Conservation (phyloP, 345 rosid genomes). For the Pistacia vera region DNA sequence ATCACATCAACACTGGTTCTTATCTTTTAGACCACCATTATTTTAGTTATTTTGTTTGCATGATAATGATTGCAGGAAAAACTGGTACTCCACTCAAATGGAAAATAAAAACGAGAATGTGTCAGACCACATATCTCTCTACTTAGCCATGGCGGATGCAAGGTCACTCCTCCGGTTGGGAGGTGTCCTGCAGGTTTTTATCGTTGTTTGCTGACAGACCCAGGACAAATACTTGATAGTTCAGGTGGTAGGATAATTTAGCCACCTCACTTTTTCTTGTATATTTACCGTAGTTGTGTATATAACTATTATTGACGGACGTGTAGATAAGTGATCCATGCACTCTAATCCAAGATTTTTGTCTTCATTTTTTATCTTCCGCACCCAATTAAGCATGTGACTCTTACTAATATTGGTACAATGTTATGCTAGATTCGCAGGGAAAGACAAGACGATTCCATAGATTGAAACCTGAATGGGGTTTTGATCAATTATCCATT, state of each 20-base stretch:
- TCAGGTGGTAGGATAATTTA: constrained; percentile 29
- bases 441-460: constrained; percentile 42
- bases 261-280: no score
- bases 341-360: no score
- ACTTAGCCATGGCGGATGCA: constrained; percentile 51
- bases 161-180: constrained; percentile 51
- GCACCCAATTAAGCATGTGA: background rate
- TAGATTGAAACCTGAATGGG: constrained; percentile 37
- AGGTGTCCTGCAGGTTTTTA: constrained; percentile 42
- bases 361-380: background rate
- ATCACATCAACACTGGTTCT: no score
- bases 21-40: no score
- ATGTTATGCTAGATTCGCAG: constrained; percentile 28
- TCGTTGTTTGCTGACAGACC: constrained; percentile 53
- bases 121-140: constrained; percentile 51
- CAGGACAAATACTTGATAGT: constrained; percentile 31
- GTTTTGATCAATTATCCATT: constrained; percentile 41
- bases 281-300: no score
- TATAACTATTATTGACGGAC: no score
- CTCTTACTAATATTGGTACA: background rate
- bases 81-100: constrained; percentile 58
- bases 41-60: no score
- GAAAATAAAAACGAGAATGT: constrained; percentile 61
- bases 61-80: constrained; percentile 45
- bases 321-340: no score